phyloP scores from a whole-genome alignment of 2,329 filamentous ascomycete species.

The Pseudogymnoascus sp. region DNA sequence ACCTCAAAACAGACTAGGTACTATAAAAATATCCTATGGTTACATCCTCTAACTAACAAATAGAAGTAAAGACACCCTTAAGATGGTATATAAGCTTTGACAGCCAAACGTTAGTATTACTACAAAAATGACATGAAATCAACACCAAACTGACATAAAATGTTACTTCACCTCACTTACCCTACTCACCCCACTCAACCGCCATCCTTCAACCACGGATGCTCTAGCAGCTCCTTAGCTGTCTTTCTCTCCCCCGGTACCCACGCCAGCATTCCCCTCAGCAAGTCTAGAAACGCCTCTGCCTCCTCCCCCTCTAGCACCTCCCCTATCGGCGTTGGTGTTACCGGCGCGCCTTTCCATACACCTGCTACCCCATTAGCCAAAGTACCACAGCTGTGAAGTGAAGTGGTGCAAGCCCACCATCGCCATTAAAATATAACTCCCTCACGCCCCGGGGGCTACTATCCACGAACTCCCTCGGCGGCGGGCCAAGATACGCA shows the following conservation, averaged over 20 bases:
- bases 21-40: too few species aligned
- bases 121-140: too few species aligned
- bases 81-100: too few species aligned
- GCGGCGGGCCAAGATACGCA: conserved; percentile 34
- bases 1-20: too few species aligned
- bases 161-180: too few species aligned
- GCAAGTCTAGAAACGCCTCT: conserved; percentile 27
- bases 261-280: conserved; percentile 29
- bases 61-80: too few species aligned
- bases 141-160: too few species aligned
- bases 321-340: conserved; percentile 10
- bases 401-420: neutral
- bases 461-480: conserved; percentile 23
- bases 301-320: conserved; percentile 28
- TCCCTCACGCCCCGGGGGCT: neutral
- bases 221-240: conserved; percentile 28
- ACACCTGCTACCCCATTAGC: too few species aligned
- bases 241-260: conserved; percentile 28
- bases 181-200: too few species aligned
- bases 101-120: too few species aligned
- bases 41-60: too few species aligned
- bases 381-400: too few species aligned
- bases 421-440: conserved; percentile 13
- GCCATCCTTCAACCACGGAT: conserved; percentile 31
- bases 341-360: conserved; percentile 10